A percentile compares a stretch with the other conserved stretches of the same genome.
These are phyloP conservation scores for Amoebophrya sp. DNA, from an alignment of 169 alveolate species.

Conservation along the genomic window DNA sequence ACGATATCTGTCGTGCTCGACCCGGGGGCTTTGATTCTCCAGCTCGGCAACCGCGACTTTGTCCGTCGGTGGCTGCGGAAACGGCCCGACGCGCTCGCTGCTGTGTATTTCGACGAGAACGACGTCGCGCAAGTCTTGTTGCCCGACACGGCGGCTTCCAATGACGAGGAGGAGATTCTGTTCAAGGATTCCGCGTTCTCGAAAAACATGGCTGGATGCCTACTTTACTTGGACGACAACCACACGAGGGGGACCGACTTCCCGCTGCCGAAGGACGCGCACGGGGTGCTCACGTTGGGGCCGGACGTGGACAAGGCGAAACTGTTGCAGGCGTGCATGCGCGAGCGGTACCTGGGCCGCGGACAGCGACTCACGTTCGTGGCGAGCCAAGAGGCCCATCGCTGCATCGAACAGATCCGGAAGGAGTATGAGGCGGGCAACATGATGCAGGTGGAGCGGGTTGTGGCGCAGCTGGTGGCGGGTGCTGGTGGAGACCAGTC, in stretches of 20 bases:
- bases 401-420: background rate
- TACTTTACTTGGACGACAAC: background rate
- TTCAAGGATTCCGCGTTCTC: background rate
- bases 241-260: background rate
- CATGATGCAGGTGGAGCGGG: too few species aligned
- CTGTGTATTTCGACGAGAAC: background rate
- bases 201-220: background rate
- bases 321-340: background rate
- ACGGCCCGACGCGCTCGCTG: background rate
- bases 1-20: background rate
- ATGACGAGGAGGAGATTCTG: background rate
- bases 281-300: background rate
- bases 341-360: background rate
- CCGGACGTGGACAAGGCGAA: background rate
- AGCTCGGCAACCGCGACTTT: background rate
- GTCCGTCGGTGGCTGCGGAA: background rate
- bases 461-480: too few species aligned
- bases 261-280: background rate
- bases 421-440: too few species aligned
- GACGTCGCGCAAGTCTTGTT: background rate
- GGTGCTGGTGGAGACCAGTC: too few species aligned
- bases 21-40: background rate
- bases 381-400: background rate
- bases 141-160: too few species aligned
- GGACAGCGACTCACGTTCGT: background rate